These are phyloP conservation scores for Chenopodium suecicum DNA, from an alignment of 148 eudicot species.

Conservation along the genomic window DNA sequence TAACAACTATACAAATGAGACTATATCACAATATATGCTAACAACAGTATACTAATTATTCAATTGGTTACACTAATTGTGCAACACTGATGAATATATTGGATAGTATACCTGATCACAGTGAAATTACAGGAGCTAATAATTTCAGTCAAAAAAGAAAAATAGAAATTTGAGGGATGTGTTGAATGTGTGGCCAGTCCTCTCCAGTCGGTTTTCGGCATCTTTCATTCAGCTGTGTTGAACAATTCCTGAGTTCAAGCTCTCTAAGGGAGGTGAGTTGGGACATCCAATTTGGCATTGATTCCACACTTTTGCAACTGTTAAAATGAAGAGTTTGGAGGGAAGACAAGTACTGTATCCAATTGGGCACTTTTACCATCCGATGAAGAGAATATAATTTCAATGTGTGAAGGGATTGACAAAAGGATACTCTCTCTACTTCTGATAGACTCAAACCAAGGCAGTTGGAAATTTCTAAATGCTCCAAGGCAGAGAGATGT, in stretches of 20 bases:
- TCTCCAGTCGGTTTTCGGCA: conserved; percentile 3
- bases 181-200: conserved; percentile 5
- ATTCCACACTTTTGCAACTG: neutral
- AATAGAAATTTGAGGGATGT: conserved; percentile 1
- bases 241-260: neutral
- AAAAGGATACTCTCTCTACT: neutral
- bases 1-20: too few species aligned
- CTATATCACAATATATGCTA: too few species aligned
- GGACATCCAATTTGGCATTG: conserved; percentile 19
- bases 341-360: conserved; percentile 5
- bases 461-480: neutral
- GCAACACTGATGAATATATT: too few species aligned
- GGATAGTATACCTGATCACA: too few species aligned
- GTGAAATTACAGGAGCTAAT: neutral
- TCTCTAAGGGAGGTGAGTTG: conserved; percentile 1
- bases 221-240: neutral
- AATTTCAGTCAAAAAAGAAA: too few species aligned
- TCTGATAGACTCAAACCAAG: neutral
- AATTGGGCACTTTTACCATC: conserved; percentile 1
- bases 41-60: too few species aligned
- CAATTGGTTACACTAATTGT: too few species aligned
- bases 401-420: conserved; percentile 11
- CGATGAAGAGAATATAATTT: neutral
- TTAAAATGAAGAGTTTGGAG: neutral
- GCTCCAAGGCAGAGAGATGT: conserved; percentile 19